Percentiles rank a stretch among this genome's conserved stretches.
Conservation (phyloP, 495 filamentous ascomycete species). For the Aspergillus bridgeri region DNA sequence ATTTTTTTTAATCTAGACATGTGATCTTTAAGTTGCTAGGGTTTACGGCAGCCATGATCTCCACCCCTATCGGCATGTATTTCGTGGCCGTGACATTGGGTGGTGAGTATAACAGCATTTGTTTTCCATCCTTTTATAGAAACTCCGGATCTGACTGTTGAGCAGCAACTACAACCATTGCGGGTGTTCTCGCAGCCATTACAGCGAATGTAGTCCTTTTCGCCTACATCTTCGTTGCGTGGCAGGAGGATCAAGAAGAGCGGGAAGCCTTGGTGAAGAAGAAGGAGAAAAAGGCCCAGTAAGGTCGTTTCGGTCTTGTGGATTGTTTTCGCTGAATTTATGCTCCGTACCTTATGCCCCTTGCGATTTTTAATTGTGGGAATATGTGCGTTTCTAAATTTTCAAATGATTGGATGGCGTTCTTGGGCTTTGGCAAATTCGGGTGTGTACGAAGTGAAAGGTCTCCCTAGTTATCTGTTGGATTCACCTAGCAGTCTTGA, state of each 20-base stretch:
- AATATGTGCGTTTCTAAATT: not conserved
- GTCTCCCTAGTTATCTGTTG: not conserved
- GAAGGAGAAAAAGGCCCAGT: slow-evolving; percentile 61
- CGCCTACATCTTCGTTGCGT: slow-evolving; percentile 85
- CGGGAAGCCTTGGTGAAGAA: slow-evolving; percentile 51
- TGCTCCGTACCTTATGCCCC: not conserved
- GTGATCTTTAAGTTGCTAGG: slow-evolving; percentile 86
- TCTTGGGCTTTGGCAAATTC: not conserved
- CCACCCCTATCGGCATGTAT: slow-evolving; percentile 79
- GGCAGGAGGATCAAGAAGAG: slow-evolving; percentile 79
- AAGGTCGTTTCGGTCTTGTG: slow-evolving; percentile 12
- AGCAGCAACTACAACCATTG: slow-evolving; percentile 82
- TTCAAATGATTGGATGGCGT: slow-evolving; percentile 1
- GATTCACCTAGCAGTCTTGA: not conserved
- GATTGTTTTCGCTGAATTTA: not conserved
- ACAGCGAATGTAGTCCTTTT: slow-evolving; percentile 90
- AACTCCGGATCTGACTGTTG: not conserved
- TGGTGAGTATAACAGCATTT: slow-evolving; percentile 50
- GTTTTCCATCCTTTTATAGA: not conserved
- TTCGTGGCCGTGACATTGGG: slow-evolving; percentile 77
- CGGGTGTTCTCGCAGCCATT: slow-evolving; percentile 79
- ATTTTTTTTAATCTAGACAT: no score
- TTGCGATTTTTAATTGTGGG: not conserved
- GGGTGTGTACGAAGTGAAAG: not conserved
- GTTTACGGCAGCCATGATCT: slow-evolving; percentile 90